Conservation (phyloP, 768 basidiomycete species). For the Russula foetens region DNA sequence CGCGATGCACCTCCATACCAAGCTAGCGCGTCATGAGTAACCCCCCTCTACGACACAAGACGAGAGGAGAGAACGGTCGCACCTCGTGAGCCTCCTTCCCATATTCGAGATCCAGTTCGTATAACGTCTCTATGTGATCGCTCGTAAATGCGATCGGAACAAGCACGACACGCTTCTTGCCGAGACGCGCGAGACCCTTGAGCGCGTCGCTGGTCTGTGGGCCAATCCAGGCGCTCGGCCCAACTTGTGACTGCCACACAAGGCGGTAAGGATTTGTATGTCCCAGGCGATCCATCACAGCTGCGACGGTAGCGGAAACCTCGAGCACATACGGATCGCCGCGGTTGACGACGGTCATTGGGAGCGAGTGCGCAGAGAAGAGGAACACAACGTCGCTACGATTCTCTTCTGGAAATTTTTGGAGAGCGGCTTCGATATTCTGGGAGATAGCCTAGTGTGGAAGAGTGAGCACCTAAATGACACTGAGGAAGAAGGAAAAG, state of each 20-base stretch:
- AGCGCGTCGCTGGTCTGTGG: constrained; percentile 90
- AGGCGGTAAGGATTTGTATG: constrained; percentile 83
- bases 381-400: constrained; percentile 75
- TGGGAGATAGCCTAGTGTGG: constrained; percentile 72
- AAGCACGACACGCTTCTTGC: constrained; percentile 68
- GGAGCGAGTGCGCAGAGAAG: constrained; percentile 96
- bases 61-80: constrained; percentile 21
- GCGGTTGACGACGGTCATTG: constrained; percentile 97
- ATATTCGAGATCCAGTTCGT: constrained; percentile 94
- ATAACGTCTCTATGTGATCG: constrained; percentile 98
- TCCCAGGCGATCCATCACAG: constrained; percentile 83
- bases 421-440: constrained; percentile 75
- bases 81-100: constrained; percentile 86
- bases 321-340: constrained; percentile 96
- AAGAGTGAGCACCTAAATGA: not conserved
- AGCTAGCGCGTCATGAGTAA: constrained; percentile 40
- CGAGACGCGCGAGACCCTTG: constrained; percentile 74
- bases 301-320: constrained; percentile 88
- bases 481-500: not conserved
- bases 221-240: constrained; percentile 97
- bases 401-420: constrained; percentile 62
- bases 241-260: constrained; percentile 97
- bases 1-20: constrained; percentile 83
- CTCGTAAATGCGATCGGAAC: constrained; percentile 98
- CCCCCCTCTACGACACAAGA: not conserved